Conservation (phyloP, 2,329 filamentous ascomycete genomes). For the Cercospora zeae-maydis region DNA sequence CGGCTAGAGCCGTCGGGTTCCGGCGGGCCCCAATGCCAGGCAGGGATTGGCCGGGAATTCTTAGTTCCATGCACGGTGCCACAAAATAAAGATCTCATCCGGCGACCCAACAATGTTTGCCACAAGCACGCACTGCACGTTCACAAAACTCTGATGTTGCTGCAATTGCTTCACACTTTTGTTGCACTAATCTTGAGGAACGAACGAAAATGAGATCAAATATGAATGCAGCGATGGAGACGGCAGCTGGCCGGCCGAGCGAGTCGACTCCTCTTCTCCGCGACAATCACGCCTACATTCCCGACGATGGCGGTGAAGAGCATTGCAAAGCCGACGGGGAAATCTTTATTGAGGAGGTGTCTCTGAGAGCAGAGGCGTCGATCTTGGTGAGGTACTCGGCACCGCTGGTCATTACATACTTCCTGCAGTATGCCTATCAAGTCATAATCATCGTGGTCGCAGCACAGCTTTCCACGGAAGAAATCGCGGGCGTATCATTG, state of each 20-base stretch:
- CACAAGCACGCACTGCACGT: not conserved
- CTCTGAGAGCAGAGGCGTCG: conserved; percentile 19
- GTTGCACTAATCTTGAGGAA: not conserved
- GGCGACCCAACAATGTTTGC: not conserved
- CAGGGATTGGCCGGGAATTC: not conserved
- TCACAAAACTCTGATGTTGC: not conserved
- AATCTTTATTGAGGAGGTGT: conserved; percentile 28
- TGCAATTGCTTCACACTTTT: not conserved
- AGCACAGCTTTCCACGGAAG: conserved; percentile 52
- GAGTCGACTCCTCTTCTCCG: conserved; percentile 2
- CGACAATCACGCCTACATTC: not conserved
- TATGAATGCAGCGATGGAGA: not conserved
- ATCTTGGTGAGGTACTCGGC: conserved; percentile 44
- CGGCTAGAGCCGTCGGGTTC: not conserved
- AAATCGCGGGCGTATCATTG: conserved; percentile 52
- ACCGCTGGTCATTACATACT: conserved; percentile 52
- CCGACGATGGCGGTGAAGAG: not conserved
- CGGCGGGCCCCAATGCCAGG: not conserved
- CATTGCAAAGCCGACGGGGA: not conserved
- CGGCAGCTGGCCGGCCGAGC: not conserved
- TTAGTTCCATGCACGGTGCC: not conserved
- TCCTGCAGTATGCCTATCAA: conserved; percentile 54
- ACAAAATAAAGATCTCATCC: not conserved
- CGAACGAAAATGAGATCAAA: not conserved
- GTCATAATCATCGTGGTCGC: conserved; percentile 52